Evolutionary conservation across 2,329 filamentous ascomycete genomes (phyloP).

Genomic region (Venturia effusa): DNA sequence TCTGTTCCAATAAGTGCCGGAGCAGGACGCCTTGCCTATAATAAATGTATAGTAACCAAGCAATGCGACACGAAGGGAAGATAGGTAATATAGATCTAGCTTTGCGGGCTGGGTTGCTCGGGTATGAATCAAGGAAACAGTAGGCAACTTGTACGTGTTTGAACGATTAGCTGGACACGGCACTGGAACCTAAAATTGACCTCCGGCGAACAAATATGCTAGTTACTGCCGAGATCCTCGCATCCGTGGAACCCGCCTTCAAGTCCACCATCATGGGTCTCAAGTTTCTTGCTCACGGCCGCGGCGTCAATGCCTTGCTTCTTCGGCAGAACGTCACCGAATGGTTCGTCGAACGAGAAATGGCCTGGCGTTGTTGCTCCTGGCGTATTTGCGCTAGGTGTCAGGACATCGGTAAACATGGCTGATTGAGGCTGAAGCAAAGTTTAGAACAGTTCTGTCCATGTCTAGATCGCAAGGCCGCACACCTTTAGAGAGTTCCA

Average conservation of each 20-base stretch:
- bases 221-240: neutral
- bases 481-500: neutral
- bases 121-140: too few relatives aligned
- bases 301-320: neutral
- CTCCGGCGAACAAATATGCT: too few relatives aligned
- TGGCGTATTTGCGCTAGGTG: neutral
- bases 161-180: neutral
- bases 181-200: too few relatives aligned
- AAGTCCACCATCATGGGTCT: slow-evolving; percentile 1
- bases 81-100: too few relatives aligned
- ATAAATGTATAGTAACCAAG: too few relatives aligned
- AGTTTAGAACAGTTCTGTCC: too few relatives aligned
- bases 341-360: slow-evolving; percentile 6
- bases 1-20: too few relatives aligned
- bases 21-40: too few relatives aligned
- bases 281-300: neutral
- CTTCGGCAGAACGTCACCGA: neutral
- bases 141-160: too few relatives aligned
- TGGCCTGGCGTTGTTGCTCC: neutral
- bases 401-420: neutral
- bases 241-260: slow-evolving; percentile 1
- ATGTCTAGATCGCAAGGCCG: too few relatives aligned
- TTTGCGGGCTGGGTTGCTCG: too few relatives aligned
- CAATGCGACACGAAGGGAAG: too few relatives aligned
- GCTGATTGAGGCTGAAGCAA: neutral